phyloP scores from a whole-genome alignment of 306 rosid genomes.

The Parietaria judaica region DNA sequence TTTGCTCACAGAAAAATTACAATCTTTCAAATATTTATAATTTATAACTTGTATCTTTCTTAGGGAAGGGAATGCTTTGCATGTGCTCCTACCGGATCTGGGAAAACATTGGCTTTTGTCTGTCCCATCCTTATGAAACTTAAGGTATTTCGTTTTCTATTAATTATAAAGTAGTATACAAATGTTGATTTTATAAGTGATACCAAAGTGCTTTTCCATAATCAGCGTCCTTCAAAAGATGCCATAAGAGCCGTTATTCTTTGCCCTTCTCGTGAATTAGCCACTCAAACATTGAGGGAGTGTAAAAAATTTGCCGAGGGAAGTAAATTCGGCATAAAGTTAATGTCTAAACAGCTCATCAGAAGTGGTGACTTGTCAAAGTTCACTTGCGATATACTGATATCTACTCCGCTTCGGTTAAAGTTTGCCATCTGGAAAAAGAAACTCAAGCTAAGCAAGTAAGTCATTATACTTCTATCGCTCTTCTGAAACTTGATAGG shows the following conservation, averaged over 20 bases:
- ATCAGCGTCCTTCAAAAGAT: slow-evolving; percentile 45
- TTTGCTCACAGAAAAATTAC: neutral
- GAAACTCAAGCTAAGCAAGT: slow-evolving; percentile 74
- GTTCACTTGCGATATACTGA: slow-evolving; percentile 63
- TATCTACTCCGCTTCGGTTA: slow-evolving; percentile 82
- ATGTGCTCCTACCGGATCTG: slow-evolving; percentile 98
- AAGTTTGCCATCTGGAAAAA: slow-evolving; percentile 49
- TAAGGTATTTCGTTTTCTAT: slow-evolving; percentile 42
- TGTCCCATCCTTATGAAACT: slow-evolving; percentile 91
- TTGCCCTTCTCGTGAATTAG: slow-evolving; percentile 83
- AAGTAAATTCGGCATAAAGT: slow-evolving; percentile 48
- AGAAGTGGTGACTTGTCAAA: slow-evolving; percentile 65
- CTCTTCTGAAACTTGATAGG: slow-evolving; percentile 5
- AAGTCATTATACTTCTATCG: slow-evolving; percentile 19
- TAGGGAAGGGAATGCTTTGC: slow-evolving; percentile 96
- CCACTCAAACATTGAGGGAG: slow-evolving; percentile 80
- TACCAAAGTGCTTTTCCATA: slow-evolving; percentile 17
- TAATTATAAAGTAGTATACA: slow-evolving; percentile 6
- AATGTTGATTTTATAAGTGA: slow-evolving; percentile 11
- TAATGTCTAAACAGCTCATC: slow-evolving; percentile 55
- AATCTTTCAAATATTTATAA: too few species aligned
- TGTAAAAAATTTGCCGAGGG: slow-evolving; percentile 78
- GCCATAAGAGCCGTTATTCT: slow-evolving; percentile 78
- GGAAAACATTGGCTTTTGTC: slow-evolving; percentile 86
- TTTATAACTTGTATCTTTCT: neutral